Conservation (phyloP, 768 basidiomycete genomes). For the Tylopilus sp. region DNA sequence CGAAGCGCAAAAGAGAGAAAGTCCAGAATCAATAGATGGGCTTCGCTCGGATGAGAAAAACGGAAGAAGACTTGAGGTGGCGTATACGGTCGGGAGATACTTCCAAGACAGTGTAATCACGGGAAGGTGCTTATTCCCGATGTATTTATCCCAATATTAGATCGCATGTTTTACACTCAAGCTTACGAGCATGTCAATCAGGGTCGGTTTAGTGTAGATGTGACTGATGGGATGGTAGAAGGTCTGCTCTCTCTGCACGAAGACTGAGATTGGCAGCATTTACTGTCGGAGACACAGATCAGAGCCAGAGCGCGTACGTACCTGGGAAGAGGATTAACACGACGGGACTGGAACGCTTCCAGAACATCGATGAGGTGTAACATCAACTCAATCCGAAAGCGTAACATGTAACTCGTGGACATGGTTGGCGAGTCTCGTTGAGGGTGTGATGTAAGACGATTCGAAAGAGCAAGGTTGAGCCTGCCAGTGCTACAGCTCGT, state of each 20-base stretch:
- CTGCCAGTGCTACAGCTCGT: no score
- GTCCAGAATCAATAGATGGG: background rate
- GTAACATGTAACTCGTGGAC: no score
- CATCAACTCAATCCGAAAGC: no score
- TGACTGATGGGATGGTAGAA: background rate
- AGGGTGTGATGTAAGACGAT: no score
- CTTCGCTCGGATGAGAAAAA: constrained; percentile 6
- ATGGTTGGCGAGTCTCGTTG: no score
- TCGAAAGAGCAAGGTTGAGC: no score
- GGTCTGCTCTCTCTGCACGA: background rate
- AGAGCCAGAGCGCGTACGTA: background rate
- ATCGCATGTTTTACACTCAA: background rate
- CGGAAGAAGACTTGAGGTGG: background rate
- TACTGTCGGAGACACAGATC: background rate
- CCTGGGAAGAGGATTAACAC: no score
- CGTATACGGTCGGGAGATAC: background rate
- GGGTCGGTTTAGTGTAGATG: no score
- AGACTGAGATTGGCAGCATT: background rate
- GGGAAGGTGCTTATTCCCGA: background rate
- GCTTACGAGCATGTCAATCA: background rate
- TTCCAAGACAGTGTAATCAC: constrained; percentile 1
- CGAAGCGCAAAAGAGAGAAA: constrained; percentile 24
- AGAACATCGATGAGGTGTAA: no score
- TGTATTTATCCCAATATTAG: background rate
- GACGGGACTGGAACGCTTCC: no score